Evolutionary conservation across 257 asterid genomes (phyloP).

Genomic region (Lycium barbarum): DNA sequence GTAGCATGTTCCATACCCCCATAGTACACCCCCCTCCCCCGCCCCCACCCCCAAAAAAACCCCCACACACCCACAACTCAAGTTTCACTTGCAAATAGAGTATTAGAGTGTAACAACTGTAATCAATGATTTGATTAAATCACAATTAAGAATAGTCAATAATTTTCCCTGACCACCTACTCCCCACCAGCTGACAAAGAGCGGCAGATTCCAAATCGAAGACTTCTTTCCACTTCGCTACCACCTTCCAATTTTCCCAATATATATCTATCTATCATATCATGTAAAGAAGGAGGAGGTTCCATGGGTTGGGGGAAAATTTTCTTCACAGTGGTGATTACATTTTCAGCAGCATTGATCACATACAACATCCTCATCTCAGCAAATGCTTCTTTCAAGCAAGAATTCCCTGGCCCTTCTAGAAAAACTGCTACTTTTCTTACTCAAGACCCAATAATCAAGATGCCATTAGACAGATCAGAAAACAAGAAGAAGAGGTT

Average conservation of each 20-base stretch:
- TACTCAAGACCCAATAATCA: conserved; percentile 68
- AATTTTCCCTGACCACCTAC: background rate
- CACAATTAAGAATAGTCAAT: background rate
- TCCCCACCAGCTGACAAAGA: background rate
- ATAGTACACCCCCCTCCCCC: too few relatives aligned
- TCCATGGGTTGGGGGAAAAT: conserved; percentile 76
- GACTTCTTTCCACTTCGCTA: background rate
- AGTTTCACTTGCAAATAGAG: background rate
- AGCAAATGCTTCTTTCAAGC: conserved; percentile 84
- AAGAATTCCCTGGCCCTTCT: conserved; percentile 70
- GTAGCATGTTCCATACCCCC: too few relatives aligned
- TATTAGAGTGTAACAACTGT: background rate
- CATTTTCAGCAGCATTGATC: conserved; percentile 79
- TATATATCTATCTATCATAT: background rate
- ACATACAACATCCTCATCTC: conserved; percentile 92
- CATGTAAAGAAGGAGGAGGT: conserved; percentile 4
- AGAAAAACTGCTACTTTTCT: background rate
- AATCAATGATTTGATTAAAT: background rate
- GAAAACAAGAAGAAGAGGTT: conserved; percentile 54
- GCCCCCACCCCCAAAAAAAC: too few relatives aligned
- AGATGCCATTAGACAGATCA: conserved; percentile 61
- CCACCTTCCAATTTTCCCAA: background rate
- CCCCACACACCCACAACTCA: too few relatives aligned
- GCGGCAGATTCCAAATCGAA: background rate
- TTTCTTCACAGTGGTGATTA: conserved; percentile 69